Conservation (phyloP, 208 protist genomes). For the Willaertia magna region DNA sequence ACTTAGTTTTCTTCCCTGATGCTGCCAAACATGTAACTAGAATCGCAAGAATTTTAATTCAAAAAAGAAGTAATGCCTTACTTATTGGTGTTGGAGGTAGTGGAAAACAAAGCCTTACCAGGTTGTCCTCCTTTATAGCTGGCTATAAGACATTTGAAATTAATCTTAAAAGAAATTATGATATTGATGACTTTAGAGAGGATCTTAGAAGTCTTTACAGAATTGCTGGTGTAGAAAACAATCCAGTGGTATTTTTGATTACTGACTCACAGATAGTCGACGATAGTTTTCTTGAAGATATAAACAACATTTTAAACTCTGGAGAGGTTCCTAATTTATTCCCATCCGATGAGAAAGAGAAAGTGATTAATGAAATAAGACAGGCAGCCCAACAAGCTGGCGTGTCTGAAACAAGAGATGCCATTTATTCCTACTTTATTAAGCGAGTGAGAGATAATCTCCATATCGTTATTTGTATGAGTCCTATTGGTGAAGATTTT, state of each 20-base stretch:
- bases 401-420: conserved; percentile 73
- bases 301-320: conserved; percentile 93
- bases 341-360: conserved; percentile 76
- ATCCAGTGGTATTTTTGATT: conserved; percentile 80
- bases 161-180: conserved; percentile 72
- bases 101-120: conserved; percentile 83
- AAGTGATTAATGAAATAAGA: conserved; percentile 71
- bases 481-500: conserved; percentile 85
- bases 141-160: conserved; percentile 70
- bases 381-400: conserved; percentile 63
- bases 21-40: conserved; percentile 83
- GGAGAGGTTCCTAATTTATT: conserved; percentile 93
- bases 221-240: conserved; percentile 11
- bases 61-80: conserved; percentile 85
- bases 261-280: conserved; percentile 84
- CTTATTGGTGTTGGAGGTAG: conserved; percentile 91
- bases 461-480: conserved; percentile 88
- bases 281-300: conserved; percentile 89
- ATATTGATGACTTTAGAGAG: conserved; percentile 78
- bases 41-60: conserved; percentile 84
- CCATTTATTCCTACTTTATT: conserved; percentile 80
- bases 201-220: conserved; percentile 53
- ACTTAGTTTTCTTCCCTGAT: conserved; percentile 93
- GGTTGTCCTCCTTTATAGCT: conserved; percentile 78
- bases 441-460: conserved; percentile 77